phyloP scores from a whole-genome alignment of 1,139 yeast genomes.

The Geotrichum citri-aurantii region DNA sequence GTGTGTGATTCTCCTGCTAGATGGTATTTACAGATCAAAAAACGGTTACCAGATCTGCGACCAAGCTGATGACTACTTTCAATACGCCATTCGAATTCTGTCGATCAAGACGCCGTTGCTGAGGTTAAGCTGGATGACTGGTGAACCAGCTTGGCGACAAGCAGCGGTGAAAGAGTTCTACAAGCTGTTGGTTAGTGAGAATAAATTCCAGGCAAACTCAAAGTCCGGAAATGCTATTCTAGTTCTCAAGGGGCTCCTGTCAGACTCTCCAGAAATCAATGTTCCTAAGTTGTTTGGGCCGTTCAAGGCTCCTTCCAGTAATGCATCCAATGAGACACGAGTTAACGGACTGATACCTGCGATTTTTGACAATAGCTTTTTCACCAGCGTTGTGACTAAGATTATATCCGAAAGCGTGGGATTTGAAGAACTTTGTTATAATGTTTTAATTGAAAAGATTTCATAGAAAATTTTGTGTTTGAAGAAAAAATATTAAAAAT shows the following conservation, averaged over 20 bases:
- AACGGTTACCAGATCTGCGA: neutral
- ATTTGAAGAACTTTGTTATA: neutral
- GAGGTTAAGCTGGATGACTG: conserved; percentile 2
- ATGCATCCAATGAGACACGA: neutral
- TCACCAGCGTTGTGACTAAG: neutral
- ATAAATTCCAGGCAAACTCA: neutral
- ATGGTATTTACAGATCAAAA: neutral
- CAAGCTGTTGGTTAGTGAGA: neutral
- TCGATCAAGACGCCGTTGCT: neutral
- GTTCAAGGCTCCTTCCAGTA: neutral
- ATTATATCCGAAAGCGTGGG: neutral
- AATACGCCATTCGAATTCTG: conserved; percentile 7
- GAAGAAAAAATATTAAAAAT: neutral
- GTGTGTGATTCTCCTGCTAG: neutral
- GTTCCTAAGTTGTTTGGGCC: conserved; percentile 6
- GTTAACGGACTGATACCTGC: neutral
- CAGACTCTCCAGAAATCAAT: neutral
- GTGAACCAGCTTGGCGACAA: conserved; percentile 4
- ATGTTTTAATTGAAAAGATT: neutral
- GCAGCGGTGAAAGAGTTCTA: neutral
- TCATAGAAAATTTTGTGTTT: neutral
- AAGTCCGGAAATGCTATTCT: neutral
- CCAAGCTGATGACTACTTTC: conserved; percentile 1
- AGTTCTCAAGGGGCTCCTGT: conserved; percentile 1
- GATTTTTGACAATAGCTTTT: neutral